Conservation (phyloP, 2,329 filamentous ascomycete genomes). For the Neurospora crassa region DNA sequence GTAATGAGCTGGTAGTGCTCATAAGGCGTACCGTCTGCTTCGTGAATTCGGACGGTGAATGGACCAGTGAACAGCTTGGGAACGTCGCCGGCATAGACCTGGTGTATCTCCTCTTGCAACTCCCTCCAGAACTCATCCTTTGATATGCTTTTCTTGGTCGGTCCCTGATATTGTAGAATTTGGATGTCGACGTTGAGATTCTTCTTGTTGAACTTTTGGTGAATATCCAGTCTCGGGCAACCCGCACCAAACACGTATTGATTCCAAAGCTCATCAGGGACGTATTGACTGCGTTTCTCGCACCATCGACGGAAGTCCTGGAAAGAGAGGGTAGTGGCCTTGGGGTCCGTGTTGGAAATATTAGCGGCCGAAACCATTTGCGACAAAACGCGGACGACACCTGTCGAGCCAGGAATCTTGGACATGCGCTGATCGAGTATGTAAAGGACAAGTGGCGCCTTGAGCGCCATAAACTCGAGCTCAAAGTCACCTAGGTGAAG, state of each 20-base stretch:
- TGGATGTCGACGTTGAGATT: constrained; percentile 88
- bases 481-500: constrained; percentile 78
- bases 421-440: constrained; percentile 86
- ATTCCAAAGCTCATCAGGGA: constrained; percentile 81
- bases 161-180: constrained; percentile 63
- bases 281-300: constrained; percentile 80
- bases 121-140: constrained; percentile 74
- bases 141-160: constrained; percentile 28
- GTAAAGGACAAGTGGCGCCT: constrained; percentile 83
- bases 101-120: constrained; percentile 66
- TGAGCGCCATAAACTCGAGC: constrained; percentile 80
- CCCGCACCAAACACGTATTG: constrained; percentile 89
- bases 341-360: constrained; percentile 29
- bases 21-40: constrained; percentile 95
- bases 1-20: constrained; percentile 97
- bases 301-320: constrained; percentile 67
- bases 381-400: constrained; percentile 75
- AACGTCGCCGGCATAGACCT: constrained; percentile 58
- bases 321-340: constrained; percentile 20
- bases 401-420: constrained; percentile 77
- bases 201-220: constrained; percentile 95
- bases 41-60: constrained; percentile 96
- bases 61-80: constrained; percentile 86
- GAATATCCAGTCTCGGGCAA: constrained; percentile 78
- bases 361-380: constrained; percentile 80